A percentile compares a stretch with the other conserved stretches of the same genome.
These are phyloP conservation scores for Boletus fagicola DNA, from an alignment of 768 basidiomycete genomes.

Conservation along the genomic window DNA sequence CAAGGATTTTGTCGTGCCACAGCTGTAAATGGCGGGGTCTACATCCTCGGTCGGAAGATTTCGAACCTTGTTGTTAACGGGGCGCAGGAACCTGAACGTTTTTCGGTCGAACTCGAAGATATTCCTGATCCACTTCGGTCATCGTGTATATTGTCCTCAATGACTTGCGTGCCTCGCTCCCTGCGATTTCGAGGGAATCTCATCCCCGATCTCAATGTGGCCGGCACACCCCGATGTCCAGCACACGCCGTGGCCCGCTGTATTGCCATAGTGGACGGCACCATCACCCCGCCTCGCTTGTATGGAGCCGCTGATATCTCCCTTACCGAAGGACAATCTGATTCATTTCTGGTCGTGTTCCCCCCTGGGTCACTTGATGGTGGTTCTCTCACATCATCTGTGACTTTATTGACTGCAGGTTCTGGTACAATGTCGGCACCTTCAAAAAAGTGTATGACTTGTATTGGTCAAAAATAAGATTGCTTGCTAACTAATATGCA, in stretches of 20 bases:
- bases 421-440: slow-evolving; percentile 75
- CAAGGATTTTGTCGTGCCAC: slow-evolving; percentile 89
- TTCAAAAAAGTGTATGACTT: slow-evolving; percentile 52
- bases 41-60: slow-evolving; percentile 58
- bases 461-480: not conserved
- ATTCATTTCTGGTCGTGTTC: slow-evolving; percentile 72
- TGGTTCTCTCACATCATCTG: slow-evolving; percentile 49
- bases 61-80: slow-evolving; percentile 32
- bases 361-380: slow-evolving; percentile 58
- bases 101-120: slow-evolving; percentile 53
- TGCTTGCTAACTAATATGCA: slow-evolving; percentile 2
- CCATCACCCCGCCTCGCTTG: slow-evolving; percentile 26
- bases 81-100: slow-evolving; percentile 24
- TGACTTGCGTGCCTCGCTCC: slow-evolving; percentile 32
- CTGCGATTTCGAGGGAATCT: slow-evolving; percentile 25
- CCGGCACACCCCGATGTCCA: not conserved
- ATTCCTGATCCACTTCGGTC: slow-evolving; percentile 59
- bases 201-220: slow-evolving; percentile 6
- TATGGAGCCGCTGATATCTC: slow-evolving; percentile 23
- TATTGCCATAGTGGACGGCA: slow-evolving; percentile 49
- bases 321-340: slow-evolving; percentile 33
- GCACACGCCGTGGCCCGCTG: slow-evolving; percentile 40
- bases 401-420: slow-evolving; percentile 66
- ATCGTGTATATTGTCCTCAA: slow-evolving; percentile 53
- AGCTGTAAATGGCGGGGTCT: slow-evolving; percentile 76